A percentile compares a stretch with the other conserved stretches of the same genome.
Conservation (phyloP, 164 flowering plant species). For the Annona squamosa region DNA sequence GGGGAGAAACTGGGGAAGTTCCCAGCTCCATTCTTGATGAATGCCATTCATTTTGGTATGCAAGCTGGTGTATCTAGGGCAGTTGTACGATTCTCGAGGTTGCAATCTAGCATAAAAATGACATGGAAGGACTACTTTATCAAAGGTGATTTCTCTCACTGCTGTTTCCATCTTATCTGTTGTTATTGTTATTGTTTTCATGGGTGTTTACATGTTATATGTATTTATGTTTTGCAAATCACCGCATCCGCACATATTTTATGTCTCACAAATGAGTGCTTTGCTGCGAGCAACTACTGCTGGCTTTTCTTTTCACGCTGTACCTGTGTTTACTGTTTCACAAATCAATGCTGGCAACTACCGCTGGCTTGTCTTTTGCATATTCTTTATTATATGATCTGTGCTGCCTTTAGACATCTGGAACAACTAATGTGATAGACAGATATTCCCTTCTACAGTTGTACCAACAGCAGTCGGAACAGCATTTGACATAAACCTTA, state of each 20-base stretch:
- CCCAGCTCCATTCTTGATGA: slow-evolving; percentile 98
- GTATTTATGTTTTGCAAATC: background rate
- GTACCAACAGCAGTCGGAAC: slow-evolving; percentile 97
- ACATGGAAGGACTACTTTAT: slow-evolving; percentile 84
- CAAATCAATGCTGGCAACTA: too few species aligned
- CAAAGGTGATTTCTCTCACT: slow-evolving; percentile 45
- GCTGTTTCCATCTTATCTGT: background rate
- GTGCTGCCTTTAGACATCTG: too few species aligned
- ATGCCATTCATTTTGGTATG: slow-evolving; percentile 85
- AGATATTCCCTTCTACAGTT: slow-evolving; percentile 92
- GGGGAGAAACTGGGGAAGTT: slow-evolving; percentile 94
- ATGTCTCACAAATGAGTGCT: too few species aligned
- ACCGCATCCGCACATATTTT: too few species aligned
- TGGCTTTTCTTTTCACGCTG: too few species aligned
- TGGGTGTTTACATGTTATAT: background rate
- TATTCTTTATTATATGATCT: too few species aligned
- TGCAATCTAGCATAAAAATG: slow-evolving; percentile 54
- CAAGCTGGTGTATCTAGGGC: slow-evolving; percentile 83
- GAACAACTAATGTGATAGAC: slow-evolving; percentile 11
- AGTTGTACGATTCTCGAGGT: slow-evolving; percentile 68
- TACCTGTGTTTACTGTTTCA: too few species aligned
- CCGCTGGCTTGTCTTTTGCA: too few species aligned
- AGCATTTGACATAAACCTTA: slow-evolving; percentile 88
- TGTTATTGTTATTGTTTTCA: background rate
- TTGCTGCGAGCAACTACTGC: too few species aligned